A percentile compares a stretch with the other conserved stretches of the same genome.
Evolutionary conservation across 2,329 filamentous ascomycete genomes (phyloP).

Genomic region (Trichoderma hamatum): DNA sequence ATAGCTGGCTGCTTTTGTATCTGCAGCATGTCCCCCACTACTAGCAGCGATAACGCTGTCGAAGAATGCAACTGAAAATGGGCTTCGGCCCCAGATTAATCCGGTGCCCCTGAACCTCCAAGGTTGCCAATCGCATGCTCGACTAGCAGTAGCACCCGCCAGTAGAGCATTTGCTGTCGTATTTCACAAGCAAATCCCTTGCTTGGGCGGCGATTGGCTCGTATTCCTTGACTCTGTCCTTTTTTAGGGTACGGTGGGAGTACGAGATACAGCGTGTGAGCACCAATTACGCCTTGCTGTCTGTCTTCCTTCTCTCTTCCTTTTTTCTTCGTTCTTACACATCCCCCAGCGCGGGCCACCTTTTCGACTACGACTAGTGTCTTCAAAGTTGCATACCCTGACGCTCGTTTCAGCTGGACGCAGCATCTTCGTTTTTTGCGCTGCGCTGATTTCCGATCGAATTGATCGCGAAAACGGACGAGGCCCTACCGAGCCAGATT

Average conservation of each 20-base stretch:
- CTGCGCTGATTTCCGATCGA: slow-evolving; percentile 20
- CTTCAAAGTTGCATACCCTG: slow-evolving; percentile 24
- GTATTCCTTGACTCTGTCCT: slow-evolving; percentile 18
- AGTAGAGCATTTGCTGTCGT: not conserved
- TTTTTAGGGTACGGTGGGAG: slow-evolving; percentile 1
- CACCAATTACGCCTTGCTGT: not conserved
- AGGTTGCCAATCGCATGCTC: not conserved
- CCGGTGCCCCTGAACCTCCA: not conserved
- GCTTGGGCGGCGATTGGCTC: slow-evolving; percentile 14
- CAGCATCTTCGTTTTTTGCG: slow-evolving; percentile 13
- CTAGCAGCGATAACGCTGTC: not conserved
- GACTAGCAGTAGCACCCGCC: not conserved
- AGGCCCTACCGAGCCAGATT: not conserved
- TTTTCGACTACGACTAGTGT: not conserved
- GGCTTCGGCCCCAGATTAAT: not conserved
- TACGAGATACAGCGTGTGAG: slow-evolving; percentile 12
- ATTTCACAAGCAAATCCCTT: slow-evolving; percentile 23
- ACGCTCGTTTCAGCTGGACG: slow-evolving; percentile 21
- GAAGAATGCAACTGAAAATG: not conserved
- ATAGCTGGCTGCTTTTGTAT: not conserved
- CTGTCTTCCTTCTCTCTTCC: not conserved
- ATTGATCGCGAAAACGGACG: slow-evolving; percentile 21
- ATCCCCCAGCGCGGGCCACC: not conserved
- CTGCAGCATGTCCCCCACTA: not conserved
- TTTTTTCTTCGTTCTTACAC: not conserved